Evolutionary conservation across 2,329 filamentous ascomycete species (phyloP).

Genomic region (Byssoonygena ceratinophila): DNA sequence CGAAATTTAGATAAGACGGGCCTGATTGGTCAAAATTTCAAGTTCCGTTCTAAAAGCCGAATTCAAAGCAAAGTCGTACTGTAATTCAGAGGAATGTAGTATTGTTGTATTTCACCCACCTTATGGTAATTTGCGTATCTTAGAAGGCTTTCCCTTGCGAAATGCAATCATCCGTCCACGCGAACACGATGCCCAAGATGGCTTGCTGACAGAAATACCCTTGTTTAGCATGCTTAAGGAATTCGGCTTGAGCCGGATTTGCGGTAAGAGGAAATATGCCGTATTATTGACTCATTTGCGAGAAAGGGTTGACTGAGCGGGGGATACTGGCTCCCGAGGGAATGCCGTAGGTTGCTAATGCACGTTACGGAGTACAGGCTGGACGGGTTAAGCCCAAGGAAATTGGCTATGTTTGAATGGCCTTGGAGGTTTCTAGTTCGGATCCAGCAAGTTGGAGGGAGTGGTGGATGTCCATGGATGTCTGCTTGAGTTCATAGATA

Average conservation of each 20-base stretch:
- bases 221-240: not conserved
- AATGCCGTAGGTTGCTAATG: not conserved
- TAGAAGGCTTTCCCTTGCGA: no score
- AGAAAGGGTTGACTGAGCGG: not conserved
- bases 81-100: no score
- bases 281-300: not conserved
- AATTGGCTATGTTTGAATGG: not conserved
- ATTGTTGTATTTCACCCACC: no score
- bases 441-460: no score
- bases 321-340: not conserved
- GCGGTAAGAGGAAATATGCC: not conserved
- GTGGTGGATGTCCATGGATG: no score
- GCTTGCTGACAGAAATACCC: not conserved
- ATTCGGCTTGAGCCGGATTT: conserved; percentile 1
- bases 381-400: not conserved
- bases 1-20: no score
- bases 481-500: no score
- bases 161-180: not conserved
- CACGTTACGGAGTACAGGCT: not conserved
- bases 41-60: no score
- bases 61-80: no score
- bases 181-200: not conserved
- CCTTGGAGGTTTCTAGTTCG: no score
- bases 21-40: no score
- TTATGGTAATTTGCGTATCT: no score